Conservation (phyloP, 148 eudicot genomes). For the Polygonum maritimum region DNA sequence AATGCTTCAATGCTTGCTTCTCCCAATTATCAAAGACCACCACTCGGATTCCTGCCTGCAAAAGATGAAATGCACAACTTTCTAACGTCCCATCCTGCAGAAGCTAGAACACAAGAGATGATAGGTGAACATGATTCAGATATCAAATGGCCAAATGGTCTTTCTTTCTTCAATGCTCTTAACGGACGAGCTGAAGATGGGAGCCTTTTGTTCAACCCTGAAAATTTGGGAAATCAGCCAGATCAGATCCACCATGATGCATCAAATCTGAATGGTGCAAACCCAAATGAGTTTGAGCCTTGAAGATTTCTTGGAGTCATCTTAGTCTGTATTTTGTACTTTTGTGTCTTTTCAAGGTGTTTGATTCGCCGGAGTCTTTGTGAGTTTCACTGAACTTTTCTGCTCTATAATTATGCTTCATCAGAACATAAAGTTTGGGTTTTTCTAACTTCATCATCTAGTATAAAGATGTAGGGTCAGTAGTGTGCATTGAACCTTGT, state of each 20-base stretch:
- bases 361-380: background rate
- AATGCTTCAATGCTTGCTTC: constrained; percentile 36
- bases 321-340: constrained; percentile 32
- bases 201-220: constrained; percentile 37
- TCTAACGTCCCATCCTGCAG: constrained; percentile 56
- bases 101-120: constrained; percentile 58
- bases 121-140: constrained; percentile 63
- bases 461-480: background rate
- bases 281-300: constrained; percentile 66
- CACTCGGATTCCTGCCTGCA: constrained; percentile 43
- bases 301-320: constrained; percentile 59
- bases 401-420: background rate
- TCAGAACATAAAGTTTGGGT: background rate
- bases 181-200: constrained; percentile 47
- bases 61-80: constrained; percentile 84
- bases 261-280: background rate
- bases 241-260: constrained; percentile 19
- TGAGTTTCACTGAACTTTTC: background rate
- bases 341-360: background rate
- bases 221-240: constrained; percentile 41
- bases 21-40: constrained; percentile 52
- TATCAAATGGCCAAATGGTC: constrained; percentile 88
- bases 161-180: constrained; percentile 69
- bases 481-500: background rate
- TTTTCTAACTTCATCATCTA: background rate